A percentile compares a stretch with the other conserved stretches of the same genome.
Conservation (phyloP, 2,329 filamentous ascomycete species). For the Cytospora leucostoma region DNA sequence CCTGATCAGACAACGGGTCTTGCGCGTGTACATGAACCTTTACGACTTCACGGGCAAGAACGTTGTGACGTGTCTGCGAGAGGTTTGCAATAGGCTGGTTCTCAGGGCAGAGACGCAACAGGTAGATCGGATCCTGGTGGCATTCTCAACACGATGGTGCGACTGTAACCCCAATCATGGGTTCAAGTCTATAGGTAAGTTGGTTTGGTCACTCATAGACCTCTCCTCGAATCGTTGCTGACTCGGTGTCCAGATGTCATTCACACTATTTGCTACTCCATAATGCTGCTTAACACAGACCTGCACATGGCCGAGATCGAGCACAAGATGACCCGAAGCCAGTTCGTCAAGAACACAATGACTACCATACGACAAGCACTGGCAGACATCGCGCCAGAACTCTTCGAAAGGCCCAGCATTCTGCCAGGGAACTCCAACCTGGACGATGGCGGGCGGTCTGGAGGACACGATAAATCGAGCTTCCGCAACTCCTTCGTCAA, state of each 20-base stretch:
- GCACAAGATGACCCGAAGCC: conserved; percentile 89
- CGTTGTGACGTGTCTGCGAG: conserved; percentile 75
- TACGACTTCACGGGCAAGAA: conserved; percentile 85
- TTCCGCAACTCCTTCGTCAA: conserved; percentile 51
- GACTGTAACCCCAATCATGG: conserved; percentile 90
- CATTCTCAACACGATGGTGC: conserved; percentile 89
- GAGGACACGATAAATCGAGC: conserved; percentile 44
- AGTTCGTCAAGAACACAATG: conserved; percentile 97
- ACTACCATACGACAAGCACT: conserved; percentile 80
- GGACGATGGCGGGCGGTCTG: conserved; percentile 35
- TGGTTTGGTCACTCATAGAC: conserved; percentile 17
- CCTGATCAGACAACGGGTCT: conserved; percentile 56
- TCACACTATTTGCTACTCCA: conserved; percentile 94
- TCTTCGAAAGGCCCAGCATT: conserved; percentile 61
- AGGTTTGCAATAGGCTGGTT: conserved; percentile 78
- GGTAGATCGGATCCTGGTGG: conserved; percentile 89
- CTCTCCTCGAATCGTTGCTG: conserved; percentile 30
- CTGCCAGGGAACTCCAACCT: conserved; percentile 46
- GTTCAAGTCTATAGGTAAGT: conserved; percentile 81
- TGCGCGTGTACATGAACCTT: conserved; percentile 84
- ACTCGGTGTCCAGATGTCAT: conserved; percentile 69
- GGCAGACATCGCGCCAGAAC: conserved; percentile 68
- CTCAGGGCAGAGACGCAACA: conserved; percentile 94
- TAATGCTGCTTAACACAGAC: conserved; percentile 94
- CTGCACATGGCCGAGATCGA: conserved; percentile 94